Evolutionary conservation across 2,329 filamentous ascomycete genomes (phyloP).

Genomic region (Pseudogymnoascus verrucosus): DNA sequence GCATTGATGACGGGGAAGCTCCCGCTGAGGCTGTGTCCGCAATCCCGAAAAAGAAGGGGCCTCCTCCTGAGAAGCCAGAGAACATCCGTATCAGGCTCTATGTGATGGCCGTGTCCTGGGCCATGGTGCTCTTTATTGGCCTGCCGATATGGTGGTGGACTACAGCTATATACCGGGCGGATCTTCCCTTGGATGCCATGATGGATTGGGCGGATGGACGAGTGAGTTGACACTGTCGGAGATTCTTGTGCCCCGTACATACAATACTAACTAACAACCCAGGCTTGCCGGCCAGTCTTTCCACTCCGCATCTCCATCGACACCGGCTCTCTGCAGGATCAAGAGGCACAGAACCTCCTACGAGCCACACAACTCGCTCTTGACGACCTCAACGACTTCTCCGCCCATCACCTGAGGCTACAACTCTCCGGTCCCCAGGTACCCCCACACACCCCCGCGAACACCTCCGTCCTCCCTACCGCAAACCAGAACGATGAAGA

Average conservation of each 20-base stretch:
- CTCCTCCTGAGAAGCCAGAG: constrained; percentile 70
- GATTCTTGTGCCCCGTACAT: neutral
- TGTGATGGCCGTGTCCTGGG: constrained; percentile 86
- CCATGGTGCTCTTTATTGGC: constrained; percentile 72
- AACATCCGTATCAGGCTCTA: constrained; percentile 61
- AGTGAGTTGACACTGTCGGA: constrained; percentile 39
- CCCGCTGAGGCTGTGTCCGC: constrained; percentile 20
- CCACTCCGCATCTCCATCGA: constrained; percentile 76
- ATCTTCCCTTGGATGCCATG: constrained; percentile 79
- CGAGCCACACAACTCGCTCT: constrained; percentile 78
- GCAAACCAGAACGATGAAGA: constrained; percentile 32
- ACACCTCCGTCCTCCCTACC: constrained; percentile 14
- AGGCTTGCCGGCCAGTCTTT: constrained; percentile 85
- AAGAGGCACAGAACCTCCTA: constrained; percentile 65
- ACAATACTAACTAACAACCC: constrained; percentile 18
- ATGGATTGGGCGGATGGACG: constrained; percentile 84
- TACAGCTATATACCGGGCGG: constrained; percentile 82
- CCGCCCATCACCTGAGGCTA: constrained; percentile 72
- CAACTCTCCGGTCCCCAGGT: constrained; percentile 39
- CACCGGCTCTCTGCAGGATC: constrained; percentile 53
- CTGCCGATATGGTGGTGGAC: constrained; percentile 95
- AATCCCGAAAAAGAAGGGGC: constrained; percentile 24
- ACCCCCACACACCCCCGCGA: constrained; percentile 25
- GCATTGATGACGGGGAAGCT: constrained; percentile 11
- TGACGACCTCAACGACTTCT: constrained; percentile 80